Base-by-base conservation (phyloP, 768 basidiomycete species). In the Serendipita sp. region DNA sequence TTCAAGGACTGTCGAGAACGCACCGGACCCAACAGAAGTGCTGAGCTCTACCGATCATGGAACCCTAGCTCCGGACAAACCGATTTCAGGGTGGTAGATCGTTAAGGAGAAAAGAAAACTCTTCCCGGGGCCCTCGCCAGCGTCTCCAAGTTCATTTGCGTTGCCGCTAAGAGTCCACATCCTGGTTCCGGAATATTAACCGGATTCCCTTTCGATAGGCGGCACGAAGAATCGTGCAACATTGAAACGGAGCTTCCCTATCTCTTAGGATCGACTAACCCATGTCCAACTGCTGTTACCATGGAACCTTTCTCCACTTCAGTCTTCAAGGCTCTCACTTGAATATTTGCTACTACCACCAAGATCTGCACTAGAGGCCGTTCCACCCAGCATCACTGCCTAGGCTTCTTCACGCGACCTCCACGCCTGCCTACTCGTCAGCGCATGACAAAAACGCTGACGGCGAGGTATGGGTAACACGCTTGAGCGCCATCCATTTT, bases 401-500 rank as follows among this genome's bases (percentile, higher is more conserved):
- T 77, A 83, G 79, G 81, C 82, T 85, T 84, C 83, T 81, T 81
- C 81, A 82, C 79, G n/a, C 72, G 76, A 85, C 82, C 83, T 80
- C 81, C 82, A 83, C 79, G 80, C 81, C 82, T 79, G 80, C 82
- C 82, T 84, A 83, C 82, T 84, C 82, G 78, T 83, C 77, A 78
- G 78, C 75, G 79, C 80, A 71, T 85, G 81, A 80, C 78, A 80
- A 76, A 72, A 81, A 82, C 81, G 75, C 80, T 78, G 79, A 83
- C 79, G 82, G 84, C 76, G 82, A 83, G 81, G 84, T 86, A 81
- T 86, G 82, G 85, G 85, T 84, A 82, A 80, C 79, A 84, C 81
- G 79, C 83, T 85, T 84, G 79, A 86, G 84, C 83, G 83, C 85
- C 84, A 86, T 86, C 85, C 83, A 85, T 86, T 86, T 86, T 86